These are phyloP conservation scores for Wickerhamiella sergipiensis DNA, from an alignment of 805 yeast species.

Conservation along the genomic window DNA sequence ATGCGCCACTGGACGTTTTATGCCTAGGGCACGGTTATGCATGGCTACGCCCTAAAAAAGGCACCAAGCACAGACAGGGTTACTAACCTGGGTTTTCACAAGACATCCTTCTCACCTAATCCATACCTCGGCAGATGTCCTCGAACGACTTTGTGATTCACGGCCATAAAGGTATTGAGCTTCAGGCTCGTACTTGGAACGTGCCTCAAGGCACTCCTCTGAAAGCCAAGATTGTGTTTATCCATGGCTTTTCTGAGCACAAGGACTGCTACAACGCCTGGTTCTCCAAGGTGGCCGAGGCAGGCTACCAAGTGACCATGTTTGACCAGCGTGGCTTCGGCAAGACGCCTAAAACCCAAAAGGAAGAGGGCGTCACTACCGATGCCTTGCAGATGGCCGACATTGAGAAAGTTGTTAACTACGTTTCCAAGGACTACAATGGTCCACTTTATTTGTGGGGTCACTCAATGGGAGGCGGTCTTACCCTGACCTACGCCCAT, in stretches of 20 bases:
- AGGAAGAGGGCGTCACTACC: conserved; percentile 23
- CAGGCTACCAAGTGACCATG: conserved; percentile 25
- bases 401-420: conserved; percentile 21
- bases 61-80: too few relatives aligned
- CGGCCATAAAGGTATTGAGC: not conserved
- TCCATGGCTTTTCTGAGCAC: conserved; percentile 29
- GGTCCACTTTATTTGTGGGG: conserved; percentile 24
- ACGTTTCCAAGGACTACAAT: conserved; percentile 8
- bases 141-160: not conserved
- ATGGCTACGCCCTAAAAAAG: not conserved
- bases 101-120: not conserved
- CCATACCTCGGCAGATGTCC: not conserved
- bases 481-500: conserved; percentile 24
- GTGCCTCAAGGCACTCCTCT: not conserved
- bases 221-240: conserved; percentile 21
- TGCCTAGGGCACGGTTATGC: not conserved
- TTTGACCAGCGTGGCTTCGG: conserved; percentile 31
- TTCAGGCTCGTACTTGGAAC: not conserved
- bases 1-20: too few relatives aligned
- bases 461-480: conserved; percentile 30
- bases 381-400: conserved; percentile 23
- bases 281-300: conserved; percentile 19
- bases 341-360: conserved; percentile 18
- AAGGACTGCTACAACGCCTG: conserved; percentile 21
- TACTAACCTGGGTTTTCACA: not conserved